Evolutionary conservation across 768 basidiomycete genomes (phyloP), one percentile per base, ranked within the genome.

Genomic region (Megacollybia marginata): DNA sequence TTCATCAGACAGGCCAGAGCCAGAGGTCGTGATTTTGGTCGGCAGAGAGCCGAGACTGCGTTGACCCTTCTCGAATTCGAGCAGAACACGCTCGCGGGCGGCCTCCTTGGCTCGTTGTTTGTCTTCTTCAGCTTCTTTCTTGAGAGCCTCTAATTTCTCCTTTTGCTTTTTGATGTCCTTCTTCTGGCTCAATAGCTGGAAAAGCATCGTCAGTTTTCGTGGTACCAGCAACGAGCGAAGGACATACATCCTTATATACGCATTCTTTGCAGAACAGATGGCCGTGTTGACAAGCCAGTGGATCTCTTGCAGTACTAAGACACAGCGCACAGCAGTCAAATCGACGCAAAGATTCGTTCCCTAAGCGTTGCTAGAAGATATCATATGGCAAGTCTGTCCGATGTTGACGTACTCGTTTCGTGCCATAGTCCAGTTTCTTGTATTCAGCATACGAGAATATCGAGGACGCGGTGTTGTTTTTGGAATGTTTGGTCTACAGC

Each of bases 231-330:
- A 33, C 2, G 9, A 48, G 7, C 43, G 18, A 48, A 69, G 62
- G 69, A 89, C 88, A 64, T 28, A 95, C 79, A 60, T 94, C 90
- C 1, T 85, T 80, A 52, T 93, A 82, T 20, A 86, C 85, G 59
- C 96, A 98, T 68, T 97, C 95, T 62, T 88, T 91, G 75, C 96
- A 99, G 64, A 92, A 98, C 19, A 98, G 57, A 66, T 98, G 96
- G 0, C 96, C 96, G 46, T 71, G 65, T 28, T 71, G 65, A 59
- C 96, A 98, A 10, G 85, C 79, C 33, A 94, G 71, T 0, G 95
- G 92, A 47, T 92, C 86, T 44, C 88, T 71, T 5, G 90, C 93
- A 38, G 78, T 75, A 48, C 89, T 83, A 33, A 96, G 71, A 64
- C 95, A 99, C 12, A 96, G 76, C 5, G 87, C 76, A 62, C 96